Evolutionary conservation across 2,329 filamentous ascomycete genomes (phyloP), one percentile per base, ranked within the genome.

Genomic region (Neocatenulostroma microsporum): DNA sequence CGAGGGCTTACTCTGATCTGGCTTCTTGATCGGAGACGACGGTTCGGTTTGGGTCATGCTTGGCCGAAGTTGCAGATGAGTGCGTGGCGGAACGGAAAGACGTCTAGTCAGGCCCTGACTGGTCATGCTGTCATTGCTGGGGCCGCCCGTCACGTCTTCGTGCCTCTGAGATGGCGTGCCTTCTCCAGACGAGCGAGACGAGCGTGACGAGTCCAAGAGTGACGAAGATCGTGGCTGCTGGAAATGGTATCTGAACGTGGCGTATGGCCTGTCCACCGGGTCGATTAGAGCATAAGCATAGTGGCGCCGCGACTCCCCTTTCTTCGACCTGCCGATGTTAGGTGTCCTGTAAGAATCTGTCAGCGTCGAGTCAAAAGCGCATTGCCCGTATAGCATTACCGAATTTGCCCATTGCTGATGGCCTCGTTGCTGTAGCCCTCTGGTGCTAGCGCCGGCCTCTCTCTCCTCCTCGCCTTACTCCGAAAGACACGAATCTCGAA

Each of bases 241-340:
- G 26, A 42, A 47, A 23, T 55, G 43, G 28, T 53, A 68, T 19
- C 59, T 53, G 42, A 73, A 69, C 1, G 53, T 64, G 3, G 58
- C 67, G 41, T 67, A 70, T 2, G 70, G 70, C 45, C 60, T 49
- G 44, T 72, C 66, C 5, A 64, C 35, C 1, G 68, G 60, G 48
- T 73, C 69, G 14, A 71, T 51, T 13, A 73, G 59, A 2, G 67
- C 63, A 35, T 70, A 72, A 34, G 61, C 63, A 51, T 72, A 73
- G 49, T 61, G 68, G 3, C 60, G 55, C 41, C 61, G 62, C 7
- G 63, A 65, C 9, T 66, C 58, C 21, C 62, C 53, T 21, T 49
- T 43, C 33, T 60, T 59, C 7, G 63, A 51, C 5, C 27, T 13
- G 15, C 42, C 40, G n/a, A 43, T 19, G 8, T 8, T 31, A 12